Percentiles rank a stretch among this genome's conserved stretches.
phyloP scores from a whole-genome alignment of 2,329 filamentous ascomycete genomes.

The Beauveria rudraprayagi region DNA sequence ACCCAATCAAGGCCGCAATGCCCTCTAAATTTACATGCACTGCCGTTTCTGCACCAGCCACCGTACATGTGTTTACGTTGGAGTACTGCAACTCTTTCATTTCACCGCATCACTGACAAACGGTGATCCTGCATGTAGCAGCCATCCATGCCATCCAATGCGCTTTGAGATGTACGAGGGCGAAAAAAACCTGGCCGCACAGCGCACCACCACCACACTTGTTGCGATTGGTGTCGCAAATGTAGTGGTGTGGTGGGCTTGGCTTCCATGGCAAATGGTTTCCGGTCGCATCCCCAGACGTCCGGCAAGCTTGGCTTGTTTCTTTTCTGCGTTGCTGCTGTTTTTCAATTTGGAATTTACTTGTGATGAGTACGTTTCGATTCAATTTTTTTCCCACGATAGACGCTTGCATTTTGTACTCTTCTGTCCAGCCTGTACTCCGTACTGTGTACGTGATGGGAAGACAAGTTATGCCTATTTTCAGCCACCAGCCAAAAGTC shows the following conservation, averaged over 20 bases:
- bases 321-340: not conserved
- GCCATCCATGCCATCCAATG: not conserved
- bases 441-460: not conserved
- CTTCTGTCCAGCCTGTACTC: no score
- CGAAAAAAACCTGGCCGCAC: not conserved
- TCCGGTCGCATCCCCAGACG: not conserved
- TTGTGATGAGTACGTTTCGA: no score
- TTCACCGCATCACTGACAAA: no score
- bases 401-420: not conserved
- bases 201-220: not conserved
- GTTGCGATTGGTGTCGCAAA: not conserved
- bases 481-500: not conserved
- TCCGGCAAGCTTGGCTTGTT: not conserved
- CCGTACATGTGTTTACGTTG: no score
- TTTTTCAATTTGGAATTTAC: not conserved
- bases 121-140: not conserved
- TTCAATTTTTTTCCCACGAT: not conserved
- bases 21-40: no score
- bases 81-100: no score
- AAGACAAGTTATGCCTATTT: not conserved
- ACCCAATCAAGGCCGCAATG: no score
- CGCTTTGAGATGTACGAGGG: not conserved
- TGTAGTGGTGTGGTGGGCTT: not conserved
- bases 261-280: not conserved
- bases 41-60: no score